Evolutionary conservation across 179 eudicot genomes (phyloP), one percentile per base, ranked within the genome.

Genomic region (Amaranthus tricolor): DNA sequence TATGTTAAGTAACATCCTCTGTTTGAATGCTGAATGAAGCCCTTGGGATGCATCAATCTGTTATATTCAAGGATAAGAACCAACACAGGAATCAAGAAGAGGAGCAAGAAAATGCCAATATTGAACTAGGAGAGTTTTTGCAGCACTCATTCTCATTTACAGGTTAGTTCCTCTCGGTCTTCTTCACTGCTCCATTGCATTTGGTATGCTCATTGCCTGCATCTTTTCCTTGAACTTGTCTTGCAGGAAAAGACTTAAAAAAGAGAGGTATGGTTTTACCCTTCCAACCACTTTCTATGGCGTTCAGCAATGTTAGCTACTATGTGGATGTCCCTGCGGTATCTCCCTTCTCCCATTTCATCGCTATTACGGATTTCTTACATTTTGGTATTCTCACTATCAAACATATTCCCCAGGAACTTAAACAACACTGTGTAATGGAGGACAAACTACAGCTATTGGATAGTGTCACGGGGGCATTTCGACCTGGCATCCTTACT

Each of bases 241-340:
- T 77, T 75, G 19, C 88, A 89, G 97, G 93, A 68, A 80, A 80
- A 81, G 84, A 81, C 31, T 21, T 78, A 15, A 71, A 69, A 73
- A 80, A 69, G 59, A 90, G 75, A 78, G 97, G 97, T 82, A 90
- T 94, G 97, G 97, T 92, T 70, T 96, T 94, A 76, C 98, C 97
- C 61, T 94, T 94, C 82, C 82, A 85, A 83, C 94, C 96, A 62
- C 97, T 94, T 82, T 85, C 98, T 71, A 88, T 94, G 97, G 83
- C 87, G 48, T 94, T 94, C 78, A 81, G 81, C 79, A 86, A 90
- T 78, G 86, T 94, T 67, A 90, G 82, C 72, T 92, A 94, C 78
- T 89, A 86, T 62, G 91, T 92, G 3, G 97, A 94, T 70, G 84
- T 90, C 75, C 96, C 98, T 62, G 54, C 44, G 96, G 98, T 93